Evolutionary conservation across 768 basidiomycete species (phyloP).

Genomic region (Hirschioporus abietinus): DNA sequence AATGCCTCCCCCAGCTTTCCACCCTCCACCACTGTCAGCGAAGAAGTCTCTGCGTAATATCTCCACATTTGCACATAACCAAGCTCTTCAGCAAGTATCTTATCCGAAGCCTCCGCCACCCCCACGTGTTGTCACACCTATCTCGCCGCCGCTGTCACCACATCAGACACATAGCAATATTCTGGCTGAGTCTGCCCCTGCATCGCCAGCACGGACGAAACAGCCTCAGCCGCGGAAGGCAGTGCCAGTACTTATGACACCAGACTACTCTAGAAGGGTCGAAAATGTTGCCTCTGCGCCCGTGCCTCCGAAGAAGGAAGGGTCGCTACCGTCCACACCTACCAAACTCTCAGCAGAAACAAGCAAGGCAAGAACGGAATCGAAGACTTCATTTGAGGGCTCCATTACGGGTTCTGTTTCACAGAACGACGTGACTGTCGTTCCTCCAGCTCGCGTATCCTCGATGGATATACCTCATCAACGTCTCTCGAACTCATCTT

Average conservation of each 20-base stretch:
- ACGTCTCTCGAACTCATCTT: background rate
- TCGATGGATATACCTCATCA: background rate
- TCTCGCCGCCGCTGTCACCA: slow-evolving; percentile 45
- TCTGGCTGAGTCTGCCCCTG: background rate
- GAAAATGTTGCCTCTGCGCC: background rate
- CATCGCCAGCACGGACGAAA: background rate
- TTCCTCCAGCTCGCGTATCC: background rate
- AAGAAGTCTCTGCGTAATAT: slow-evolving; percentile 26
- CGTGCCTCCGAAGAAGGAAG: background rate
- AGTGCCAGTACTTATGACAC: background rate
- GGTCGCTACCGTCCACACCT: background rate
- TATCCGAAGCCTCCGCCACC: slow-evolving; percentile 54
- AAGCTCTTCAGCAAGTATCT: slow-evolving; percentile 35
- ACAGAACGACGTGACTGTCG: background rate
- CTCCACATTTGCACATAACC: slow-evolving; percentile 17
- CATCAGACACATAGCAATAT: slow-evolving; percentile 6
- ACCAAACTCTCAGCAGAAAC: background rate
- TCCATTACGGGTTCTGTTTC: background rate
- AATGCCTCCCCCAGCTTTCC: slow-evolving; percentile 23
- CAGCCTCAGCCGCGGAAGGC: background rate
- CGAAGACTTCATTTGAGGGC: background rate
- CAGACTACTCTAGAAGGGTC: background rate
- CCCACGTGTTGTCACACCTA: slow-evolving; percentile 37
- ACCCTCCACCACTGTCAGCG: slow-evolving; percentile 24
- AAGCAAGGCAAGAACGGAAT: background rate